Base-by-base conservation (phyloP, 441 rosid genomes). In the Bocquillonia castaneifolia region DNA sequence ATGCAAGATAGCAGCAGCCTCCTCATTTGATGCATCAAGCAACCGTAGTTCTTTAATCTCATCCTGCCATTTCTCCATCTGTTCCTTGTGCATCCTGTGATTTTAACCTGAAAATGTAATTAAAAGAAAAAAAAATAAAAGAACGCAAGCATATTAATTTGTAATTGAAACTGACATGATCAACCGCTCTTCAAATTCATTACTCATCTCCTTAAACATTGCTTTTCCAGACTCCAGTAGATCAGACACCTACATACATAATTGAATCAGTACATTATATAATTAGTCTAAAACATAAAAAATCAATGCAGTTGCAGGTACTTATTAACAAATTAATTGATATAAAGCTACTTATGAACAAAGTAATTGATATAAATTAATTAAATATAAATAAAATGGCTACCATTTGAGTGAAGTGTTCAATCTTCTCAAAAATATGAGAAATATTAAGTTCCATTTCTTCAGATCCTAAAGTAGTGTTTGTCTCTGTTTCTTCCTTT, bases 41-140 rank as follows among this genome's bases (percentile, higher is more conserved):
- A 85, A 62, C 54, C 86, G 82, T 74, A 91, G 70, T 69, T 88
- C 95, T 79, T 82, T 86, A 68, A 89, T 84, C 81, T 89, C 95
- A 28, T 89, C 93, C 73, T 89, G 93, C 96, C 99, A 91, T 73
- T 85, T 91, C 75, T 87, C 96, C 67, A 88, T 78, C 48, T 84
- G 86, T 67, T 91, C 97, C 84, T 79, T 87, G 62, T 88, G 92
- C 59, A 90, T 78, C 90, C 97, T 91, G n/a, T n/a, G n/a, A n/a
- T n/a, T n/a, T n/a, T n/a, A n/a, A n/a, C n/a, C n/a, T n/a, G n/a
- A n/a, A n/a, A n/a, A n/a, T n/a, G n/a, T n/a, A n/a, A n/a, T 45
- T 47, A 20, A 69, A 6, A 42, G 6, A 6, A 42, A 42, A 6
- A 42, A 12, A 6, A 42, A 42, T 14, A 42, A 42, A 12, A 22